Conservation (phyloP, 305 asterid species). For the Striga hermonthica region DNA sequence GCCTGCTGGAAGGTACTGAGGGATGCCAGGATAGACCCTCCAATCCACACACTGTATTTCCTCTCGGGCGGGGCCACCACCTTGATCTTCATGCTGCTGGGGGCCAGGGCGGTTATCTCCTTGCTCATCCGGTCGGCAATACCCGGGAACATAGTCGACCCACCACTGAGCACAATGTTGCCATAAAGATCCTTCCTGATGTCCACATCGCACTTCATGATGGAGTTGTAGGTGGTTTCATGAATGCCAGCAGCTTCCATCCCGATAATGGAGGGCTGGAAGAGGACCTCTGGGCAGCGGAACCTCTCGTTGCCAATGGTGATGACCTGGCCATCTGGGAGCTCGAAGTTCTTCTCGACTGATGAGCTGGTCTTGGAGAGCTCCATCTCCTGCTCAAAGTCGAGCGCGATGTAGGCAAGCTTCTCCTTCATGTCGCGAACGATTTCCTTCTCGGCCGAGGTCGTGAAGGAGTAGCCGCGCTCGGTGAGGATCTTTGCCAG, state of each 20-base stretch:
- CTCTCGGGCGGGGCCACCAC: slow-evolving; percentile 10
- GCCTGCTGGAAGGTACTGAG: slow-evolving; percentile 18
- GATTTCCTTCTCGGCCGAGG: slow-evolving; percentile 2
- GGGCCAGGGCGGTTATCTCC: slow-evolving; percentile 4
- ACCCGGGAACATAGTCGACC: slow-evolving; percentile 8
- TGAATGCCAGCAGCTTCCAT: slow-evolving; percentile 17
- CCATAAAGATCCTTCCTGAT: slow-evolving; percentile 13
- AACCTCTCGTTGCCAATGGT: slow-evolving; percentile 3
- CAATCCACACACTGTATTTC: slow-evolving; percentile 12
- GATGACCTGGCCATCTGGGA: slow-evolving; percentile 10
- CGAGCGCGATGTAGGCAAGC: slow-evolving; percentile 3
- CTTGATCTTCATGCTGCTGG: slow-evolving; percentile 15
- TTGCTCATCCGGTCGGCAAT: slow-evolving; percentile 12
- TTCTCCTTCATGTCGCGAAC: slow-evolving; percentile 5
- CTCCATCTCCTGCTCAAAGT: slow-evolving; percentile 8
- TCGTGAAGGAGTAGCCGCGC: slow-evolving; percentile 5
- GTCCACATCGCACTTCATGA: slow-evolving; percentile 14
- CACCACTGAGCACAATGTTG: slow-evolving; percentile 7
- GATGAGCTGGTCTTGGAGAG: not conserved
- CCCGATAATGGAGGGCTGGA: not conserved
- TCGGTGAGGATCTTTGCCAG: slow-evolving; percentile 5
- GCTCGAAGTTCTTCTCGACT: slow-evolving; percentile 6
- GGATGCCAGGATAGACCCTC: slow-evolving; percentile 16
- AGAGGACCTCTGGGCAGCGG: slow-evolving; percentile 7
- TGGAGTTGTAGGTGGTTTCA: not conserved